Percentiles rank a stretch among this genome's conserved stretches.
Evolutionary conservation across 352 stramenopile species (phyloP).

Genomic region (Phytophthora cryptogea): DNA sequence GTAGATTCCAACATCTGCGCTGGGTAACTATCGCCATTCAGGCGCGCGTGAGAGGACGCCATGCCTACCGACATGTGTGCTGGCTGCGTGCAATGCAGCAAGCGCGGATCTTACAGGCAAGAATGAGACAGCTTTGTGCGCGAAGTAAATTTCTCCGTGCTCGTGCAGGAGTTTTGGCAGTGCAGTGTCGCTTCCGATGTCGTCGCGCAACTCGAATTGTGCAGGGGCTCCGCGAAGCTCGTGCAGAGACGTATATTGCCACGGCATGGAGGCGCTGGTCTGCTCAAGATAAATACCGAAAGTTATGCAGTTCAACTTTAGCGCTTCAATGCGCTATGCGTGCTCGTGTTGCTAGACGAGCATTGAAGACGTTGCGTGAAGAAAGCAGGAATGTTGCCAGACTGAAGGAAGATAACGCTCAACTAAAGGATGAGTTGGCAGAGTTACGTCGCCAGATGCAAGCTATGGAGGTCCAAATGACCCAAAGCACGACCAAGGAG

Average conservation of each 20-base stretch:
- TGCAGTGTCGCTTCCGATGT: constrained; percentile 62
- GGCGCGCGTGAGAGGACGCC: constrained; percentile 40
- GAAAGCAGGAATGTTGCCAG: constrained; percentile 79
- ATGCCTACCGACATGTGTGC: constrained; percentile 37
- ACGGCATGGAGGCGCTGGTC: constrained; percentile 45
- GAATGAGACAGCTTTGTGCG: constrained; percentile 46
- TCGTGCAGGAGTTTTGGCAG: constrained; percentile 40
- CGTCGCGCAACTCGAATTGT: constrained; percentile 36
- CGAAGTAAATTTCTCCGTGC: constrained; percentile 47
- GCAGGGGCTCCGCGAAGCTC: constrained; percentile 46
- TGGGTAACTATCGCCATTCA: constrained; percentile 52
- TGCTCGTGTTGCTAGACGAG: constrained; percentile 38
- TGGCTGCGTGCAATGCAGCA: constrained; percentile 48
- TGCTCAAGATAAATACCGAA: constrained; percentile 36
- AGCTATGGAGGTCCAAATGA: constrained; percentile 41
- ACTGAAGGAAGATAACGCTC: constrained; percentile 75
- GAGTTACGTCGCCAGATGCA: constrained; percentile 62
- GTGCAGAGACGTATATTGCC: constrained; percentile 46
- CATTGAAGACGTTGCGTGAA: constrained; percentile 49
- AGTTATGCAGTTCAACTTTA: constrained; percentile 38
- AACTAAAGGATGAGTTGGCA: constrained; percentile 67
- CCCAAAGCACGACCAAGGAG: constrained; percentile 21
- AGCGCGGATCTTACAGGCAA: constrained; percentile 50
- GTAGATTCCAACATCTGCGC: constrained; percentile 40
- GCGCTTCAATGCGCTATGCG: constrained; percentile 64